Percentiles rank a stretch among this genome's conserved stretches.
These are phyloP conservation scores for Gillenia trifoliata DNA, from an alignment of 306 rosid species.

Conservation along the genomic window DNA sequence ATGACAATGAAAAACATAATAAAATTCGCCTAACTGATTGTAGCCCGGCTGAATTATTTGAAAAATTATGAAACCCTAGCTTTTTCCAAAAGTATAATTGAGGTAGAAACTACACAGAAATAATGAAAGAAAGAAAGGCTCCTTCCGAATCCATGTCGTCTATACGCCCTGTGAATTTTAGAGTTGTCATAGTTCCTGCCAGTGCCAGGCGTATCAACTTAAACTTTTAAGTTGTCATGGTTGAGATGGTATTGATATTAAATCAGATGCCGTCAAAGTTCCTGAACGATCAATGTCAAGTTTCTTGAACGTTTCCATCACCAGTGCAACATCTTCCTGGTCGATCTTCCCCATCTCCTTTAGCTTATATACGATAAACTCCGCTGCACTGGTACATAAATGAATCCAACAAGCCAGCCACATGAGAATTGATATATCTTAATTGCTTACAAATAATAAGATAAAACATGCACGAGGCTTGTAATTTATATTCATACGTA, in stretches of 20 bases:
- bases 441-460: neutral
- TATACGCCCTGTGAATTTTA: too few species aligned
- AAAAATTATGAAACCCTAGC: too few species aligned
- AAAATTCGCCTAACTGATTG: too few species aligned
- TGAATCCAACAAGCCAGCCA: neutral
- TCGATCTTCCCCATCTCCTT: constrained; percentile 84
- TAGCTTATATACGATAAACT: constrained; percentile 68
- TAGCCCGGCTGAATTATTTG: too few species aligned
- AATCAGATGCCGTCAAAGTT: constrained; percentile 66
- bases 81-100: too few species aligned
- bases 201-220: neutral
- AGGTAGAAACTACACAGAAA: too few species aligned
- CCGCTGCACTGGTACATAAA: constrained; percentile 45
- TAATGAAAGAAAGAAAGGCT: too few species aligned
- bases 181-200: too few species aligned
- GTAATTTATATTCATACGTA: constrained; percentile 9
- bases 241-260: constrained; percentile 13
- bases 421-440: neutral
- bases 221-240: neutral
- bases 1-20: too few species aligned
- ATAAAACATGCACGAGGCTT: neutral
- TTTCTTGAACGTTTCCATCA: constrained; percentile 56
- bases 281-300: constrained; percentile 68
- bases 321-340: constrained; percentile 48
- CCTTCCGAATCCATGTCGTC: too few species aligned